phyloP scores from a whole-genome alignment of 768 basidiomycete species.

The Galerina sulciceps region DNA sequence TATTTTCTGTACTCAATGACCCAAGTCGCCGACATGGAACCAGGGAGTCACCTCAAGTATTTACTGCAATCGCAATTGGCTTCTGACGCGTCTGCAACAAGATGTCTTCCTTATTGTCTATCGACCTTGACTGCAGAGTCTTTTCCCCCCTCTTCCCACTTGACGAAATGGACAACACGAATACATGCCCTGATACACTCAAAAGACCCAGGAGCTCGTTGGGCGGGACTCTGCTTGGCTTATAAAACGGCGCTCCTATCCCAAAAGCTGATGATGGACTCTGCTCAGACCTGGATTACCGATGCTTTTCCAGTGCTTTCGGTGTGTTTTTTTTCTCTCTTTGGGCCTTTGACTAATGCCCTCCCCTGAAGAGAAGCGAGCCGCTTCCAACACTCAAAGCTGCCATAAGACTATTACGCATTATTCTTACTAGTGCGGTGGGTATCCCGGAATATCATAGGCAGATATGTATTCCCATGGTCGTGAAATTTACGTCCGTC shows the following conservation, averaged over 20 bases:
- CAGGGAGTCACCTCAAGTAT: conserved; percentile 58
- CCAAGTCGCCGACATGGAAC: conserved; percentile 40
- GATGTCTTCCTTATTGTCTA: conserved; percentile 64
- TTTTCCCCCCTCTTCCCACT: conserved; percentile 66
- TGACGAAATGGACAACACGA: conserved; percentile 77
- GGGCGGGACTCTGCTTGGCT: conserved; percentile 82
- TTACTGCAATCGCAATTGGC: conserved; percentile 75
- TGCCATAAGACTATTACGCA: conserved; percentile 63
- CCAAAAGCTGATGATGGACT: conserved; percentile 64
- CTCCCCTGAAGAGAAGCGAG: conserved; percentile 66
- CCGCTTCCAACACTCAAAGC: conserved; percentile 61
- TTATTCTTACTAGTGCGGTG: conserved; percentile 62
- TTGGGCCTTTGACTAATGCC: conserved; percentile 21
- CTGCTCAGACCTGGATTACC: conserved; percentile 74
- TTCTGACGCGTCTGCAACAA: conserved; percentile 64
- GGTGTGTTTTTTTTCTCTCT: conserved; percentile 40
- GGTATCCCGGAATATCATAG: conserved; percentile 82
- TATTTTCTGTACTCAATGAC: conserved; percentile 4
- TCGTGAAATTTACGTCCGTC: conserved; percentile 70
- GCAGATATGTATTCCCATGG: conserved; percentile 72
- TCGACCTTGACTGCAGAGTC: conserved; percentile 53
- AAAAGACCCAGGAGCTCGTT: conserved; percentile 75
- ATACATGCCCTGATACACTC: conserved; percentile 77
- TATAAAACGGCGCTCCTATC: conserved; percentile 66
- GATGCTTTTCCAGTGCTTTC: conserved; percentile 66